These are phyloP conservation scores for Pleurotus platypus DNA, from an alignment of 768 basidiomycete species.

Conservation along the genomic window DNA sequence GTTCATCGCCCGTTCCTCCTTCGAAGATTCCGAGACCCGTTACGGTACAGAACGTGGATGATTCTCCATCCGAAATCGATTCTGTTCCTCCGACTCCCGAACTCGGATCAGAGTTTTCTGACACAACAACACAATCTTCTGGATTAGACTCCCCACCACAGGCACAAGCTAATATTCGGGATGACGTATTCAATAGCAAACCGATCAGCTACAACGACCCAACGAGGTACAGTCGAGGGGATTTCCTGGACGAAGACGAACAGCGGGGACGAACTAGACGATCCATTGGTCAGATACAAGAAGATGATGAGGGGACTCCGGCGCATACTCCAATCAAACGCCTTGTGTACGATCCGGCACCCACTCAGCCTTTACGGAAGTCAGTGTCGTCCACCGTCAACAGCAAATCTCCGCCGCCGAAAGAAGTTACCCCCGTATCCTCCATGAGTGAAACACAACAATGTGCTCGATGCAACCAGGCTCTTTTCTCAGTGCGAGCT, in stretches of 20 bases:
- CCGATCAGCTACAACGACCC: slow-evolving; percentile 1
- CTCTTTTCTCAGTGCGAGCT: slow-evolving; percentile 53
- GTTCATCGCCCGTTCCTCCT: neutral
- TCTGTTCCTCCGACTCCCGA: slow-evolving; percentile 52
- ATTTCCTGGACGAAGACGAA: slow-evolving; percentile 22
- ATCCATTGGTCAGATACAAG: slow-evolving; percentile 16
- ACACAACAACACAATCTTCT: slow-evolving; percentile 49
- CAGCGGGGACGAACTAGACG: slow-evolving; percentile 27
- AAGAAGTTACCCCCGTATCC: slow-evolving; percentile 22
- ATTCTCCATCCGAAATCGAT: neutral
- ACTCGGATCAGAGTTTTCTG: slow-evolving; percentile 57
- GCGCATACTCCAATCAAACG: slow-evolving; percentile 24
- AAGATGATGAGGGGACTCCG: slow-evolving; percentile 24
- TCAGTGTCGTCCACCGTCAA: neutral
- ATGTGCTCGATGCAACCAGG: slow-evolving; percentile 59
- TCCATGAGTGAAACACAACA: slow-evolving; percentile 27
- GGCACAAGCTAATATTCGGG: slow-evolving; percentile 16
- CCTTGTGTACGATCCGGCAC: neutral
- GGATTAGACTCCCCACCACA: slow-evolving; percentile 50
- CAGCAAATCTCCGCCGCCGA: neutral
- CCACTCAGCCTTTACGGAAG: neutral
- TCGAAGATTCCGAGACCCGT: neutral
- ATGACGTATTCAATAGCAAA: slow-evolving; percentile 19
- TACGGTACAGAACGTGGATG: neutral
- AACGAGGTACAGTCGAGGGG: slow-evolving; percentile 16